Evolutionary conservation across 352 stramenopile genomes (phyloP), one percentile per base, ranked within the genome.

Genomic region (Pilasporangium apinafurcum): DNA sequence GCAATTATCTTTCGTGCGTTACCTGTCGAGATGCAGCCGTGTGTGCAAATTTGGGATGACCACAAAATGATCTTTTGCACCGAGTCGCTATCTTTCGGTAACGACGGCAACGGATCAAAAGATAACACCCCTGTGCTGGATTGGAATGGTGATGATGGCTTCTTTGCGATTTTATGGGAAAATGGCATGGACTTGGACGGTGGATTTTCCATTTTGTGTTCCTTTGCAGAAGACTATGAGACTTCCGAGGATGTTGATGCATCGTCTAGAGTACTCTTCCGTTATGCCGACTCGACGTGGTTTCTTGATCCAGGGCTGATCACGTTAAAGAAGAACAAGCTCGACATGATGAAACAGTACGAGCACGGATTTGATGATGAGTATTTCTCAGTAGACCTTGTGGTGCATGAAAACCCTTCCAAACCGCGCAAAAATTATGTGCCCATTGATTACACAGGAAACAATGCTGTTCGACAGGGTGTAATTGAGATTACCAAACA

Each of bases 311-410:
- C 78, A 0, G 81, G 81, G 2, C 44, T 93, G 3, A 60, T 93
- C 16, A 87, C 76, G 12, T 56, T 91, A 5, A 79, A 68, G 37
- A 93, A 91, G 51, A 46, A 56, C 10, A 64, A 86, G 40, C 41
- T 93, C 4, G 81, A 93, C 41, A 55, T 93, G 44, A 89, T 90
- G 71, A 90, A 90, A 47, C 76, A 90, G 43, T 93, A 91, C 45
- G 77, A 90, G 29, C 63, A 86, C 35, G 78, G 68, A 9, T 93
- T 93, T 53, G 79, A 87, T 36, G 75, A 88, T 20, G 77, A 90
- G 7, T 54, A 81, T 5, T 93, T 93, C 41, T 87, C 69, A 2
- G 57, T 91, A 30, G 81, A 93, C 44, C 64, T 93, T 9, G 64
- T 90, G 18, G 55, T 93, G 35, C 76, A 87, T 25, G 76, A 84